Evolutionary conservation across 306 rosid genomes (phyloP).

Genomic region (Cicer chorassanicum): DNA sequence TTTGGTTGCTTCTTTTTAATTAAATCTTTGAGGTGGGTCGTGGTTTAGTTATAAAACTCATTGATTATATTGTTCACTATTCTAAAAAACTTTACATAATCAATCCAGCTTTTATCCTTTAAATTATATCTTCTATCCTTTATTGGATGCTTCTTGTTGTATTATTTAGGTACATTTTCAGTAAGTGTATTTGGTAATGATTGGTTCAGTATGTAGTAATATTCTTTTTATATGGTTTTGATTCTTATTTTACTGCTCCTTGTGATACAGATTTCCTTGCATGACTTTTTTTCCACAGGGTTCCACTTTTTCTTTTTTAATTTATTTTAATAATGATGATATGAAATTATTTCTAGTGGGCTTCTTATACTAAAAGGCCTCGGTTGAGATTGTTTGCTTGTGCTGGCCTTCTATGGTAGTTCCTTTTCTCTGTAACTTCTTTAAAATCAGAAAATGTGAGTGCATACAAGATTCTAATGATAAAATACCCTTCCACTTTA

Average conservation of each 20-base stretch:
- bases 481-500: not conserved
- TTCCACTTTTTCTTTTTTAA: not conserved
- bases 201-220: not conserved
- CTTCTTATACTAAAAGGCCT: not conserved
- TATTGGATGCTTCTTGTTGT: not conserved
- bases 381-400: not conserved
- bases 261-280: not conserved
- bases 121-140: not conserved
- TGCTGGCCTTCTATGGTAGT: not conserved
- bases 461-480: not conserved
- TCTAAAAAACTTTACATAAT: not conserved
- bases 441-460: not conserved
- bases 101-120: not conserved
- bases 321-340: not conserved
- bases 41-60: constrained; percentile 2
- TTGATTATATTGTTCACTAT: not conserved
- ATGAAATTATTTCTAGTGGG: not conserved
- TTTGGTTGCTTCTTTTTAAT: constrained; percentile 3
- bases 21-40: not conserved
- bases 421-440: not conserved
- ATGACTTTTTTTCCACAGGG: not conserved
- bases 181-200: not conserved
- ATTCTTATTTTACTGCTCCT: not conserved
- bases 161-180: not conserved
- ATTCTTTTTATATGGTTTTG: not conserved